A percentile compares a stretch with the other conserved stretches of the same genome.
phyloP scores from a whole-genome alignment of 371 early-diverging fungal genomes.

The Choanephora cucurbitarum region DNA sequence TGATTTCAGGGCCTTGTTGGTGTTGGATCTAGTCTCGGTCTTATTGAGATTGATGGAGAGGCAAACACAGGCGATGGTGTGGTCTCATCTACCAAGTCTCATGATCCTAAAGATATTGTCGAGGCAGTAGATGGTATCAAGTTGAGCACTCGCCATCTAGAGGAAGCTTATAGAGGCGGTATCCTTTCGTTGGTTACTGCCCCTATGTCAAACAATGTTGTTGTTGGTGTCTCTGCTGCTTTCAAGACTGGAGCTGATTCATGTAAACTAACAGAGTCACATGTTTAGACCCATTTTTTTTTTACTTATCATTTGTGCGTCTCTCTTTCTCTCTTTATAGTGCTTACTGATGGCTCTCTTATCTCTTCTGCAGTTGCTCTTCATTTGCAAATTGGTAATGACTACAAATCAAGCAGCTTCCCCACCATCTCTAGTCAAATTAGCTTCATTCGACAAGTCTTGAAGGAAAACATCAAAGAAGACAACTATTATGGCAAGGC shows the following conservation, averaged over 20 bases:
- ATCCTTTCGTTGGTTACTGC: constrained; percentile 53
- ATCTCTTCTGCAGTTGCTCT: constrained; percentile 57
- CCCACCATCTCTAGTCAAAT: constrained; percentile 70
- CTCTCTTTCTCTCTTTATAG: not conserved
- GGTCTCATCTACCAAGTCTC: constrained; percentile 14
- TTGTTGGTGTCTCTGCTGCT: constrained; percentile 52
- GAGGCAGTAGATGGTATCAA: constrained; percentile 58
- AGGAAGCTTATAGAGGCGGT: constrained; percentile 62
- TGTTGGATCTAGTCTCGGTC: constrained; percentile 53
- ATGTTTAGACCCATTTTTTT: not conserved
- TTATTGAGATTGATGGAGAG: constrained; percentile 56
- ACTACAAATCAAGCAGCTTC: constrained; percentile 44
- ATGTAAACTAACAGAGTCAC: no score
- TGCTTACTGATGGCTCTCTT: constrained; percentile 27
- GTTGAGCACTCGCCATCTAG: constrained; percentile 53
- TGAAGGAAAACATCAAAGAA: constrained; percentile 31
- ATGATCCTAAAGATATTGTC: constrained; percentile 31
- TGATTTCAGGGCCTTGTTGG: constrained; percentile 43
- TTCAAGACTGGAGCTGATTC: constrained; percentile 52
- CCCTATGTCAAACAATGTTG: constrained; percentile 39
- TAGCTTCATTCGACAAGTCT: constrained; percentile 54
- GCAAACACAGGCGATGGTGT: constrained; percentile 53
- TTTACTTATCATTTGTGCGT: no score
- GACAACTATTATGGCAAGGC: constrained; percentile 45
- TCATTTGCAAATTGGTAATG: constrained; percentile 61